A percentile compares a stretch with the other conserved stretches of the same genome.
Conservation (phyloP, 768 basidiomycete genomes). For the Podaxis sp. region DNA sequence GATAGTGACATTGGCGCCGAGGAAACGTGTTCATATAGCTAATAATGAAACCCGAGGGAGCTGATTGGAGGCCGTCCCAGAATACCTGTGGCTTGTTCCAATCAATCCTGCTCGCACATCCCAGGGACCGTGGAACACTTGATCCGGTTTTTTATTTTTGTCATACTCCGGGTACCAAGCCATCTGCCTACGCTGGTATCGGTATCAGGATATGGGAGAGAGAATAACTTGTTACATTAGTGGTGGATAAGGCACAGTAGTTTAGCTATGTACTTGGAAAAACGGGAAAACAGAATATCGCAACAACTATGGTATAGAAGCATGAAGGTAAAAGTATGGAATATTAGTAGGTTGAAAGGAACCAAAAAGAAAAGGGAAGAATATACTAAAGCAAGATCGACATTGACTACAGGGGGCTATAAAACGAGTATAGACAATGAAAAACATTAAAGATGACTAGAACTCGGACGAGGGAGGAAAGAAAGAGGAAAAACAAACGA, state of each 20-base stretch:
- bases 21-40: not conserved
- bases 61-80: not conserved
- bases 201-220: not conserved
- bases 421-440: conserved; percentile 1
- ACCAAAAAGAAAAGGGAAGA: not conserved
- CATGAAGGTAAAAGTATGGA: not conserved
- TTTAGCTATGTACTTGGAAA: not conserved
- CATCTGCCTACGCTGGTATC: too few relatives aligned
- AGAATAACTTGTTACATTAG: conserved; percentile 5
- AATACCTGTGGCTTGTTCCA: not conserved
- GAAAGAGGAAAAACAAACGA: not conserved
- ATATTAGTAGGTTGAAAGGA: conserved; percentile 2
- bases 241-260: not conserved
- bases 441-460: conserved; percentile 1
- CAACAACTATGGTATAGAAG: conserved; percentile 15
- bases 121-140: not conserved
- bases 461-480: not conserved
- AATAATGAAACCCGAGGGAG: not conserved
- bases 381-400: not conserved
- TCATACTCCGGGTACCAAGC: not conserved
- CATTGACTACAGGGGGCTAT: not conserved
- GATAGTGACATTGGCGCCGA: not conserved
- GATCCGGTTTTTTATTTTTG: not conserved
- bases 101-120: not conserved
- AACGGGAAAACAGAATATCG: not conserved